phyloP scores from a whole-genome alignment of 208 protist species.

The Trypanosoma avium region DNA sequence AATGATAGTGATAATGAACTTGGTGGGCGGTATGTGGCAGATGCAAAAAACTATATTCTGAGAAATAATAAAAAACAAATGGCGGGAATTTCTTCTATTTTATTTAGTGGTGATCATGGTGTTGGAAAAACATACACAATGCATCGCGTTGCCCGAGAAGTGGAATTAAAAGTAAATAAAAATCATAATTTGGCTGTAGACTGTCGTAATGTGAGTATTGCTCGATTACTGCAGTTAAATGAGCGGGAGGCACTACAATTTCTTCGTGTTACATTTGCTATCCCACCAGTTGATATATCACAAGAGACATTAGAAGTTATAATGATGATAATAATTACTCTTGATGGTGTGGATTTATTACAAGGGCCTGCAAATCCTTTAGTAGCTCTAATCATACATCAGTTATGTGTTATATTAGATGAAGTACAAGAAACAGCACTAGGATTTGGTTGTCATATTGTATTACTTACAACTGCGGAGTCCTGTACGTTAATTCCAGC shows the following conservation, averaged over 20 bases:
- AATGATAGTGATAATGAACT: not conserved
- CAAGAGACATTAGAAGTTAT: not conserved
- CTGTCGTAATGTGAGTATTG: constrained; percentile 38
- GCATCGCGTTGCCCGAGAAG: not conserved
- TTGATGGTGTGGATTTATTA: constrained; percentile 56
- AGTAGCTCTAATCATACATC: constrained; percentile 36
- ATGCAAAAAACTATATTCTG: constrained; percentile 5
- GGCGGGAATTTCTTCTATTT: constrained; percentile 19
- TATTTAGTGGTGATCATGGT: constrained; percentile 27
- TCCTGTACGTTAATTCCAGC: constrained; percentile 14
- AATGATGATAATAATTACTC: constrained; percentile 30
- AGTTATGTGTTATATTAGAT: constrained; percentile 51
- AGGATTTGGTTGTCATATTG: not conserved
- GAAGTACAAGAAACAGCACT: constrained; percentile 23
- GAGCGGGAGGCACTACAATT: constrained; percentile 47
- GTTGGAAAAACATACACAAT: constrained; percentile 17
- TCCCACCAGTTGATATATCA: constrained; percentile 4
- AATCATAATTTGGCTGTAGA: constrained; percentile 31
- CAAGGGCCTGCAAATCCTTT: constrained; percentile 31
- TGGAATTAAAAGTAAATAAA: constrained; percentile 11
- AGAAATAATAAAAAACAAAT: no score
- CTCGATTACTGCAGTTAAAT: constrained; percentile 43
- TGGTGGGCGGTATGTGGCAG: constrained; percentile 6
- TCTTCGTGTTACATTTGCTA: constrained; percentile 31
- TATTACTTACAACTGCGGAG: constrained; percentile 22